These are phyloP conservation scores for Xerocomellus chrysenteron DNA, from an alignment of 768 basidiomycete species.

Conservation along the genomic window DNA sequence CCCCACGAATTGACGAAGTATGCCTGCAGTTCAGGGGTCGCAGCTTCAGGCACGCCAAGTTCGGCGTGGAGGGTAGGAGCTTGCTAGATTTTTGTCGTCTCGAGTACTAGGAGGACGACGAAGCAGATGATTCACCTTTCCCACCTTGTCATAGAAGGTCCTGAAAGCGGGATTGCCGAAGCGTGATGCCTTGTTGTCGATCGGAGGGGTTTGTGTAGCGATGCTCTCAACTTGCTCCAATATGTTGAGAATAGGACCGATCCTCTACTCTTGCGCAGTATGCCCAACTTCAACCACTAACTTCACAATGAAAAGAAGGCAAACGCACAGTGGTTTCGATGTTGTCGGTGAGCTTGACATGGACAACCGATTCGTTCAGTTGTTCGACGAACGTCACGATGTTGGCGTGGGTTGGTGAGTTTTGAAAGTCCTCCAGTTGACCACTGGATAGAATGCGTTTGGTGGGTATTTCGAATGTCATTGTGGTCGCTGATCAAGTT, in stretches of 20 bases:
- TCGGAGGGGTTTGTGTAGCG: slow-evolving; percentile 72
- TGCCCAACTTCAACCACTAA: not conserved
- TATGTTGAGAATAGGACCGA: slow-evolving; percentile 58
- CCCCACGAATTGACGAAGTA: slow-evolving; percentile 94
- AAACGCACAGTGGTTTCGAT: slow-evolving; percentile 61
- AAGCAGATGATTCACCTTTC: slow-evolving; percentile 46
- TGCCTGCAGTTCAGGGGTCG: slow-evolving; percentile 64
- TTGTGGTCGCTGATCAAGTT: slow-evolving; percentile 17
- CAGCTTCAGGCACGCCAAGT: slow-evolving; percentile 54
- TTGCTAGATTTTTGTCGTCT: slow-evolving; percentile 34
- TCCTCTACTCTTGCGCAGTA: slow-evolving; percentile 46
- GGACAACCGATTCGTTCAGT: slow-evolving; percentile 74
- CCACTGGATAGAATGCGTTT: slow-evolving; percentile 76
- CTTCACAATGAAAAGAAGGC: not conserved
- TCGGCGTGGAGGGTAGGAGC: slow-evolving; percentile 61
- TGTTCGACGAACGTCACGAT: slow-evolving; percentile 70
- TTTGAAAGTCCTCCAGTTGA: slow-evolving; percentile 82
- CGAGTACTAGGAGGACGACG: not conserved
- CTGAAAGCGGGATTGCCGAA: slow-evolving; percentile 98
- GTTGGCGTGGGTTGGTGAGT: slow-evolving; percentile 64
- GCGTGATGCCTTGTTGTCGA: slow-evolving; percentile 86
- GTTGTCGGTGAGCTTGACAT: slow-evolving; percentile 70
- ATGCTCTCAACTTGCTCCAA: slow-evolving; percentile 67
- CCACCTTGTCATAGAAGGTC: slow-evolving; percentile 82
- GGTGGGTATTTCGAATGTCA: slow-evolving; percentile 49